Conservation (phyloP, 345 rosid species). For the Rubroshorea leprosula region DNA sequence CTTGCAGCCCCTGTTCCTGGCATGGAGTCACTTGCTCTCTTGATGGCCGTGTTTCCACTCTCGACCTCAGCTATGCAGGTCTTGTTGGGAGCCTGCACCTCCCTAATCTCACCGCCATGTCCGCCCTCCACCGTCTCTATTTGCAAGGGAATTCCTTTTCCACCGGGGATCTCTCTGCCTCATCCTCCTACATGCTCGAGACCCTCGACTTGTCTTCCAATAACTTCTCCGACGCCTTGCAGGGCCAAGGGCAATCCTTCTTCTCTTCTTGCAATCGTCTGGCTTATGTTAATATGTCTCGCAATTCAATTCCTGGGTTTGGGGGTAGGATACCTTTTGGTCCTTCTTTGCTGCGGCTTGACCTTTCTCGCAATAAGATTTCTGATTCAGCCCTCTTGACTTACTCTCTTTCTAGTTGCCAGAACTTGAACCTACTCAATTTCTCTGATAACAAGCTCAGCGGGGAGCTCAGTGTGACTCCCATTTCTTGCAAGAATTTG, state of each 20-base stretch:
- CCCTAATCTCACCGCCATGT: conserved; percentile 45
- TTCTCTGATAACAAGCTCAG: conserved; percentile 56
- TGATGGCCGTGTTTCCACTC: conserved; percentile 38
- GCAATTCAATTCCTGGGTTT: too few species aligned
- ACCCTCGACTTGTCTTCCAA: conserved; percentile 66
- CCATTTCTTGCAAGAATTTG: conserved; percentile 41
- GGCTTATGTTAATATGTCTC: too few species aligned
- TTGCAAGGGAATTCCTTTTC: conserved; percentile 54
- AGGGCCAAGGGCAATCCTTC: too few species aligned
- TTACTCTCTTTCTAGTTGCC: conserved; percentile 46
- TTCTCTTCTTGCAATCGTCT: too few species aligned
- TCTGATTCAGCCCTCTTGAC: conserved; percentile 39
- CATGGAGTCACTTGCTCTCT: conserved; percentile 62
- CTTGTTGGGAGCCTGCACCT: conserved; percentile 50
- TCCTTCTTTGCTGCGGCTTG: conserved; percentile 26
- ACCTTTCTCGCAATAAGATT: conserved; percentile 45
- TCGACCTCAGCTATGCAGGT: conserved; percentile 50
- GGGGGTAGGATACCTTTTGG: too few species aligned
- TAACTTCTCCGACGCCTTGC: conserved; percentile 44
- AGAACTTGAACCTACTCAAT: conserved; percentile 57
- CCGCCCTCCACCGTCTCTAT: conserved; percentile 40
- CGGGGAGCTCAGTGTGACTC: conserved; percentile 38
- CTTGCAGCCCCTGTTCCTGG: conserved; percentile 53
- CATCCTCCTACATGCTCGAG: conserved; percentile 43
- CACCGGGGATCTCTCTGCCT: conserved; percentile 36